Base-by-base conservation (phyloP, 2,329 filamentous ascomycete genomes). In the Aspergillus nomiae region DNA sequence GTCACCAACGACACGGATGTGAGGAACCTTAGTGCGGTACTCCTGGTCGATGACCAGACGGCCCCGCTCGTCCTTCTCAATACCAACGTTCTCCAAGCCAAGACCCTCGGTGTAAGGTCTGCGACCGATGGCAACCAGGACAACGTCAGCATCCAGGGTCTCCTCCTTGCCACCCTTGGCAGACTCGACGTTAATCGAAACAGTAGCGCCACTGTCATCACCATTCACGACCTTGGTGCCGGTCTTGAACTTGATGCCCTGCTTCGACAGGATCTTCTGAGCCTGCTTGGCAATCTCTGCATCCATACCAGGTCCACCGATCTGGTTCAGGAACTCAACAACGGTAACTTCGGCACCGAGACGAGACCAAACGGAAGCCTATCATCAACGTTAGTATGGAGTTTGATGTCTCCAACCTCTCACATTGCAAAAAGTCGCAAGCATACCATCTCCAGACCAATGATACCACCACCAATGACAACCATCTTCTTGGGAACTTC, bases 281-380 rank as follows among this genome's bases (percentile, higher is more conserved):
- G 91, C 85, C 74, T 88, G 84, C 86, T 98, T 99, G 76, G 94
- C 87, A 74, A 98, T 92, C 79, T 99, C 95, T 55, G 86, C 81
- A 77, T 99, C 95, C 95, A 99, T 99, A 73, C 95, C 95, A 56
- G 95, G 95, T 63, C 95, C 95, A 81, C 95, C 95, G 70, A 99
- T 98, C 84, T 97, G 94, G 74, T 90, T 88, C 62, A 99, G 85
- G 83, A 95, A 99, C 82, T 99, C 95, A 62, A 99, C 94, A 63
- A 99, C 94, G 65, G 95, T 99, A 64, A 99, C 95, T 82, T 98
- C 92, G 68, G 93, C 81, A 67, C 95, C 95, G 65, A 99, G 86
- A 74, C 95, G 88, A 65, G 93, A 97, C 95, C 95, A 99, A 59
- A 99, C 95, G 59, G 94, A 98, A 68, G 85, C 88, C 86, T 88